Evolutionary conservation across 192 early-diverging fungal species (phyloP).

Genomic region (Coemansia sp.): DNA sequence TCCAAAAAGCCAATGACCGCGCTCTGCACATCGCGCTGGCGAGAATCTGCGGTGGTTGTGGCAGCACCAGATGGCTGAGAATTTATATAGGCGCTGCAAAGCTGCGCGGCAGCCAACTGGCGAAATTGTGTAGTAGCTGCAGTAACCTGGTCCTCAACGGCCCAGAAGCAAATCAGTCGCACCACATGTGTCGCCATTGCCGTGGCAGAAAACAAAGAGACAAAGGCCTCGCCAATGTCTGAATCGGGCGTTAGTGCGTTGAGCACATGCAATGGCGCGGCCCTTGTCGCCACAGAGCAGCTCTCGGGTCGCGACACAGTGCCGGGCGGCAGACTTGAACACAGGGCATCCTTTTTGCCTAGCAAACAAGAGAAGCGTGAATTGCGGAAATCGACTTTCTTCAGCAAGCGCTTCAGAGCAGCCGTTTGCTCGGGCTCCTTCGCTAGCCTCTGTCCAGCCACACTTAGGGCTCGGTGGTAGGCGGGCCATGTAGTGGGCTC

Average conservation of each 20-base stretch:
- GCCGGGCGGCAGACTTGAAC: not conserved
- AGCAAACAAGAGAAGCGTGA: constrained; percentile 7
- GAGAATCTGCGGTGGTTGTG: not conserved
- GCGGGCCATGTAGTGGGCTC: constrained; percentile 42
- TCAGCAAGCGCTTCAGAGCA: not conserved
- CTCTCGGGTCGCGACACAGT: not conserved
- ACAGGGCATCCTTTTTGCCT: not conserved
- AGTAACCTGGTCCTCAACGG: constrained; percentile 11
- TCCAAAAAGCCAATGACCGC: constrained; percentile 32
- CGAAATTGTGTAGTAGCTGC: constrained; percentile 9
- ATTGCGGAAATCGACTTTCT: constrained; percentile 25
- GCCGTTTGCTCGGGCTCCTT: not conserved
- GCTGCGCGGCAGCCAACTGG: constrained; percentile 9
- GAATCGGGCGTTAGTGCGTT: constrained; percentile 7
- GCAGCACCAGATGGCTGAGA: not conserved
- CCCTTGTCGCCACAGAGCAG: not conserved
- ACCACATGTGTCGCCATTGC: not conserved
- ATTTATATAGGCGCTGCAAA: constrained; percentile 6
- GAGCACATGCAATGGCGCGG: constrained; percentile 6
- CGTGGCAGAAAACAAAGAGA: constrained; percentile 2
- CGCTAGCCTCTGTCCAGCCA: not conserved
- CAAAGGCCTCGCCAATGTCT: not conserved
- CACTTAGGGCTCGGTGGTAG: constrained; percentile 8
- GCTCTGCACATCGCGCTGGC: constrained; percentile 10
- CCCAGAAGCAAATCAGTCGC: constrained; percentile 40